Conservation (phyloP, 2,329 filamentous ascomycete genomes). For the Apiospora arundinis region DNA sequence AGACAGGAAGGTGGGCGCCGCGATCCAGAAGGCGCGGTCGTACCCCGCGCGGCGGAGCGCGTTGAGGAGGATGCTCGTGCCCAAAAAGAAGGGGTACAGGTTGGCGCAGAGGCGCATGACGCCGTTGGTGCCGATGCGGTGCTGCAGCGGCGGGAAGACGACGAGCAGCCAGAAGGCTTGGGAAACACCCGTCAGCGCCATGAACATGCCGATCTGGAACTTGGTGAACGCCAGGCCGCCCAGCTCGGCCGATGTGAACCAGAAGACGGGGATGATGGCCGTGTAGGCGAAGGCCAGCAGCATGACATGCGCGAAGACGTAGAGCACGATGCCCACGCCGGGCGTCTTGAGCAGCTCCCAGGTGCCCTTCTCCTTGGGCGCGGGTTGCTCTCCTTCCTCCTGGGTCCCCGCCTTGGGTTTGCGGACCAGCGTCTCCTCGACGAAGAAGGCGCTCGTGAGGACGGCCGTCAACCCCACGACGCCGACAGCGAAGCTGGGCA, state of each 20-base stretch:
- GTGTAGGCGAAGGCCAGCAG: slow-evolving; percentile 76
- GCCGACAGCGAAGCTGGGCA: slow-evolving; percentile 66
- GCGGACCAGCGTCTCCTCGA: slow-evolving; percentile 65
- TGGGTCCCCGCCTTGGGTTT: slow-evolving; percentile 30
- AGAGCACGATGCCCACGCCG: slow-evolving; percentile 70
- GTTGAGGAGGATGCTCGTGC: slow-evolving; percentile 59
- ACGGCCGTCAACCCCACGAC: slow-evolving; percentile 59
- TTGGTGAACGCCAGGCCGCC: slow-evolving; percentile 72
- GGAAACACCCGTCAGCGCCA: slow-evolving; percentile 67
- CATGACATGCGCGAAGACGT: slow-evolving; percentile 70
- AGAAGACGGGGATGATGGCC: slow-evolving; percentile 71
- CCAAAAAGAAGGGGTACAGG: slow-evolving; percentile 70
- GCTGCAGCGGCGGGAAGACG: slow-evolving; percentile 72
- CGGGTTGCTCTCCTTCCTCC: slow-evolving; percentile 26
- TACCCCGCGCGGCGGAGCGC: slow-evolving; percentile 56
- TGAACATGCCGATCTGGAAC: slow-evolving; percentile 68
- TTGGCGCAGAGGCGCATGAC: slow-evolving; percentile 64
- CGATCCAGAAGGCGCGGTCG: slow-evolving; percentile 61
- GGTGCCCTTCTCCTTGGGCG: slow-evolving; percentile 43
- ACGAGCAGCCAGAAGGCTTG: slow-evolving; percentile 77
- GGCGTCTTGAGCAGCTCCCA: slow-evolving; percentile 65
- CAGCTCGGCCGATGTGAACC: slow-evolving; percentile 65
- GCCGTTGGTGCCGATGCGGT: slow-evolving; percentile 68
- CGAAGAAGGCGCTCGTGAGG: slow-evolving; percentile 57
- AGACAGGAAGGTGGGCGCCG: slow-evolving; percentile 49